Evolutionary conservation across 2,329 filamentous ascomycete genomes (phyloP).

Genomic region (Penicillium hordei): DNA sequence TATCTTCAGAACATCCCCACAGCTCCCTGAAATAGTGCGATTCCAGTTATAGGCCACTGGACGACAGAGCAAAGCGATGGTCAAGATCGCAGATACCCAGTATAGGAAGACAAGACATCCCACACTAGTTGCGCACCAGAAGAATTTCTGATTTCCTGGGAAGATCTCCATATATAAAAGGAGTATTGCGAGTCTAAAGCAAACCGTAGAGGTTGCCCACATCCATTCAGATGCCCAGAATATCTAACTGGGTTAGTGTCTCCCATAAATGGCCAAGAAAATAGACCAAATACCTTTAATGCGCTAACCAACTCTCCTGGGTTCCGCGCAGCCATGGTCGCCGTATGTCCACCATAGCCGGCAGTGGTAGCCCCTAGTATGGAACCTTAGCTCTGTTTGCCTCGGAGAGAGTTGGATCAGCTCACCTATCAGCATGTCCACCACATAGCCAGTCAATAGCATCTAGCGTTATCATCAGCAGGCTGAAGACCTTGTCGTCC

Average conservation of each 20-base stretch:
- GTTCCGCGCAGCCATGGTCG: neutral
- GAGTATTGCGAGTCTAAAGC: constrained; percentile 15
- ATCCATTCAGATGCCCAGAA: constrained; percentile 21
- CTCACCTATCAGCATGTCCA: constrained; percentile 5
- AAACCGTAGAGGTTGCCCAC: constrained; percentile 13
- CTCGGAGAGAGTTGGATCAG: neutral
- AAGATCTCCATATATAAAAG: constrained; percentile 16
- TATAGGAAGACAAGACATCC: constrained; percentile 12
- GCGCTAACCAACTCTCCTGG: constrained; percentile 4
- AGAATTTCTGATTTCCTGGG: constrained; percentile 4
- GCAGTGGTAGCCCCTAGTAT: neutral
- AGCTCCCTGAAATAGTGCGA: constrained; percentile 3
- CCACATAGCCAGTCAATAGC: constrained; percentile 2
- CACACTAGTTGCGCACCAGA: constrained; percentile 2
- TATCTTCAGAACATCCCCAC: constrained; percentile 11
- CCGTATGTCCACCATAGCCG: constrained; percentile 8
- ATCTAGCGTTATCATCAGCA: neutral
- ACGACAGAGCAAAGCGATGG: constrained; percentile 12
- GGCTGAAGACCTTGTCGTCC: neutral
- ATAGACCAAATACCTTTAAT: neutral
- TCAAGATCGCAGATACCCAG: constrained; percentile 10
- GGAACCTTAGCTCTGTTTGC: neutral
- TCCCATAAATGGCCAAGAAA: too few species aligned
- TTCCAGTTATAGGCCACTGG: constrained; percentile 18
- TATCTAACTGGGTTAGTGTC: neutral